Percentiles rank a stretch among this genome's conserved stretches.
Evolutionary conservation across 306 rosid species (phyloP).

Genomic region (Biancaea sappan): DNA sequence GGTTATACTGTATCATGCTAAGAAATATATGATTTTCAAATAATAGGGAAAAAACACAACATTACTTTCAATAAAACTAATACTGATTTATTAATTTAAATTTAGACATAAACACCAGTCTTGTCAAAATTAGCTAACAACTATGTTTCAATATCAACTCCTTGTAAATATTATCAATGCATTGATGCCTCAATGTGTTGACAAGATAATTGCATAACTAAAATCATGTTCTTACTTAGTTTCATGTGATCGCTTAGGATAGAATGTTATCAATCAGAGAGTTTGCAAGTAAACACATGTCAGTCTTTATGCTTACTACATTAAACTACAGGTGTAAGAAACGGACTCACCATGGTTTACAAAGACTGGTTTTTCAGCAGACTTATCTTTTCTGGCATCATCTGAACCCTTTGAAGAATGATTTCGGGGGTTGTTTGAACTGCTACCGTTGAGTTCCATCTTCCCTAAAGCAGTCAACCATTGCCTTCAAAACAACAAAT

Average conservation of each 20-base stretch:
- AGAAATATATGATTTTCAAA: constrained; percentile 15
- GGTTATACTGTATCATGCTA: background rate
- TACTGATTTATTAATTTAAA: constrained; percentile 3
- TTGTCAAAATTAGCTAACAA: background rate
- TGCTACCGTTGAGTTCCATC: constrained; percentile 54
- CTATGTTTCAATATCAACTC: background rate
- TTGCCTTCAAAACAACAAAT: constrained; percentile 42
- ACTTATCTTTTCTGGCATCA: constrained; percentile 39
- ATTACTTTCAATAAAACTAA: background rate
- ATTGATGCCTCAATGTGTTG: background rate
- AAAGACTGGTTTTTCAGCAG: constrained; percentile 44
- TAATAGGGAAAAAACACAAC: background rate
- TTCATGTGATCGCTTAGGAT: background rate
- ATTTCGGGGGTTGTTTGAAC: constrained; percentile 43
- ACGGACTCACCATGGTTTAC: constrained; percentile 51
- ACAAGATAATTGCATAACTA: background rate
- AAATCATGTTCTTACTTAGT: background rate
- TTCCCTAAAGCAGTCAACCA: constrained; percentile 39
- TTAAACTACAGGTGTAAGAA: background rate
- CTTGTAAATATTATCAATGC: background rate
- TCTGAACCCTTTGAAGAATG: constrained; percentile 39
- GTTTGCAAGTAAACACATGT: background rate
- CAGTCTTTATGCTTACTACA: background rate
- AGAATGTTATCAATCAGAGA: background rate
- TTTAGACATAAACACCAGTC: background rate